Percentiles rank a stretch among this genome's conserved stretches.
These are phyloP conservation scores for Phytopythium sindhum DNA, from an alignment of 352 stramenopile genomes.

Conservation along the genomic window DNA sequence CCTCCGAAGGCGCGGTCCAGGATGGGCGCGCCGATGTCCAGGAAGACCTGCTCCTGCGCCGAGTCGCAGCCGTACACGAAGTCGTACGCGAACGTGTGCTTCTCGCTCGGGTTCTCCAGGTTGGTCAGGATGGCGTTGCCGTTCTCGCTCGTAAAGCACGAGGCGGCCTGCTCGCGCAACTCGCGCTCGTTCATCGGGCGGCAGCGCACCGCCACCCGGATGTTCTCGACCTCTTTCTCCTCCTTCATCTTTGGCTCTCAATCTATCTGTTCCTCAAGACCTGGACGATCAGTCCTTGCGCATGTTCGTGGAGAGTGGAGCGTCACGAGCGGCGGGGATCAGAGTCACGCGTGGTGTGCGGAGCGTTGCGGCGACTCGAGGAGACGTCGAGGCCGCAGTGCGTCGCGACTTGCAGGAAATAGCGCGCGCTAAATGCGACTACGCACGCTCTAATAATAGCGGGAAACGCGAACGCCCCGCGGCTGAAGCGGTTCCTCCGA, in stretches of 20 bases:
- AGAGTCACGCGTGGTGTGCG: neutral
- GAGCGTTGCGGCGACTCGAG: neutral
- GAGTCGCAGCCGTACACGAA: conserved; percentile 84
- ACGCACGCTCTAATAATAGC: neutral
- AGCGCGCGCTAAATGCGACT: neutral
- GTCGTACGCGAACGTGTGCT: conserved; percentile 88
- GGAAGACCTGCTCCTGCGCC: conserved; percentile 67
- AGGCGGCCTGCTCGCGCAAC: conserved; percentile 65
- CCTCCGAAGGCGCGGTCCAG: conserved; percentile 80
- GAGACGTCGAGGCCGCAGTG: neutral
- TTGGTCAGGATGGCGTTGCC: conserved; percentile 80
- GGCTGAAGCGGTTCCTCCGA: no score
- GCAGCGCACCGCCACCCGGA: conserved; percentile 90
- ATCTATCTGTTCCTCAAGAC: neutral
- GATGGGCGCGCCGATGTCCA: conserved; percentile 75
- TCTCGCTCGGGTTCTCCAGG: conserved; percentile 74
- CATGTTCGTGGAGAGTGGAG: neutral
- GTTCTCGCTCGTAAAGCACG: conserved; percentile 67
- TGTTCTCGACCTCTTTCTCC: conserved; percentile 86
- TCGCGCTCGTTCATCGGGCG: conserved; percentile 91
- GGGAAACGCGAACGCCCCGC: neutral
- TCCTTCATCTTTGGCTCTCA: conserved; percentile 49
- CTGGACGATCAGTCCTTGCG: neutral
- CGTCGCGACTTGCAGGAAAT: neutral
- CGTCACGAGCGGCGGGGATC: neutral